phyloP scores from a whole-genome alignment of 2,329 filamentous ascomycete species.

The Sporothrix protearum region DNA sequence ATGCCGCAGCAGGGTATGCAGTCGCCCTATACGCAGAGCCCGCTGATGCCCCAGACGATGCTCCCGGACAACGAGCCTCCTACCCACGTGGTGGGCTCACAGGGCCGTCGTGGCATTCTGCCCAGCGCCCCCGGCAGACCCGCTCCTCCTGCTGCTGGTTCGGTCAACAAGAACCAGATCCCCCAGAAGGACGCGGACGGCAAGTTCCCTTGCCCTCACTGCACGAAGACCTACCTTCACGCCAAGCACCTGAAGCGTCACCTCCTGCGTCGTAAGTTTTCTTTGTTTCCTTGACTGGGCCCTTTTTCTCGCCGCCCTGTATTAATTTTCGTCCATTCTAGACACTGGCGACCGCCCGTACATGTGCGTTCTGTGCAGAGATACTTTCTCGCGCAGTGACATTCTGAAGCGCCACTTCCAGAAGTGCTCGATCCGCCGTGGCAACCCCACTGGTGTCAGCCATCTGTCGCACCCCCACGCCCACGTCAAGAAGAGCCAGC shows the following conservation, averaged over 20 bases:
- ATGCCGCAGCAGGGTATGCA: constrained; percentile 56
- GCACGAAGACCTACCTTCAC: constrained; percentile 96
- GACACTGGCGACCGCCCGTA: constrained; percentile 98
- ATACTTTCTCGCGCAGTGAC: constrained; percentile 96
- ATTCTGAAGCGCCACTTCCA: constrained; percentile 99
- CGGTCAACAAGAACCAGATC: constrained; percentile 73
- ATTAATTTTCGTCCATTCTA: constrained; percentile 37
- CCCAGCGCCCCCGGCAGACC: constrained; percentile 86
- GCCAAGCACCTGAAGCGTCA: constrained; percentile 97
- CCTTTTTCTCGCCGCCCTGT: background rate
- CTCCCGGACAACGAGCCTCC: constrained; percentile 61
- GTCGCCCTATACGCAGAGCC: constrained; percentile 58
- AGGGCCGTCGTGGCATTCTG: constrained; percentile 85
- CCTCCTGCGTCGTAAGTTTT: constrained; percentile 83
- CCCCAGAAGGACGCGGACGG: constrained; percentile 94
- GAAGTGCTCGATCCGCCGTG: constrained; percentile 94
- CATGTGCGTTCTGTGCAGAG: constrained; percentile 95
- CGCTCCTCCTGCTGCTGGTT: constrained; percentile 68
- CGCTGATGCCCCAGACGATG: constrained; percentile 55
- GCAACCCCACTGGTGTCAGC: constrained; percentile 90
- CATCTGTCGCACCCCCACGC: constrained; percentile 91
- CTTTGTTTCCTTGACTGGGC: constrained; percentile 34
- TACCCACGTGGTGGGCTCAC: constrained; percentile 90
- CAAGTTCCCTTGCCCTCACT: constrained; percentile 97
- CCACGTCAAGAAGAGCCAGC: constrained; percentile 73